These are phyloP conservation scores for Ganoderma multipileum DNA, from an alignment of 1,284 basidiomycete genomes.

Conservation along the genomic window DNA sequence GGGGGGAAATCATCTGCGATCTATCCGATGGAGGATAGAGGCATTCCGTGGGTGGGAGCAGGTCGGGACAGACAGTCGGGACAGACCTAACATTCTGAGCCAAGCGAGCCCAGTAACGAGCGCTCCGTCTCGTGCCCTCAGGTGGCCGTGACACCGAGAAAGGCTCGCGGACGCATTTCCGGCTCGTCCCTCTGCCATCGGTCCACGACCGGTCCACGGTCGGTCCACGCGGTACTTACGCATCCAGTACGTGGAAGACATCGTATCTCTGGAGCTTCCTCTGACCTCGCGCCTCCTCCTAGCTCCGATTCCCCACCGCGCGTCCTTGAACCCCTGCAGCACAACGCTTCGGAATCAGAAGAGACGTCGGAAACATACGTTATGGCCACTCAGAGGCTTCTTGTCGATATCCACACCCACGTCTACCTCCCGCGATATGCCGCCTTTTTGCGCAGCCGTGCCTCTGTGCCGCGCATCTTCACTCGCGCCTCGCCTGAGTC, in stretches of 20 bases:
- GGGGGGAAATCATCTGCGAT: constrained; percentile 11
- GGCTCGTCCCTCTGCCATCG: no score
- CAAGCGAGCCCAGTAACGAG: not conserved
- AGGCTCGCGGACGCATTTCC: constrained; percentile 12
- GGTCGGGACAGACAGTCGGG: no score
- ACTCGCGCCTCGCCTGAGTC: constrained; percentile 47
- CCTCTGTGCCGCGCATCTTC: constrained; percentile 72
- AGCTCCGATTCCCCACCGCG: constrained; percentile 8
- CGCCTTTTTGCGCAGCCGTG: constrained; percentile 64
- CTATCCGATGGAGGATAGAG: constrained; percentile 17
- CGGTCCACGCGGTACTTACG: no score
- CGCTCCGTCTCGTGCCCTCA: constrained; percentile 14
- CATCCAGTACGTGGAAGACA: no score
- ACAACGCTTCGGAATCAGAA: not conserved
- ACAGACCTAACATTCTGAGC: constrained; percentile 2
- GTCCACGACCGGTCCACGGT: no score
- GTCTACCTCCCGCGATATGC: constrained; percentile 82
- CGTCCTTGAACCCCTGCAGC: not conserved
- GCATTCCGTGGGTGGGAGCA: not conserved
- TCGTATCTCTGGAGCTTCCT: not conserved
- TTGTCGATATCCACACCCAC: constrained; percentile 85
- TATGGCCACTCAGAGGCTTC: constrained; percentile 45
- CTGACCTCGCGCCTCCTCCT: not conserved
- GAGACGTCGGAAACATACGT: not conserved
- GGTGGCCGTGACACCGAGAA: constrained; percentile 24